Base-by-base conservation (phyloP, 495 filamentous ascomycete species). In the Aspergillus diversus region DNA sequence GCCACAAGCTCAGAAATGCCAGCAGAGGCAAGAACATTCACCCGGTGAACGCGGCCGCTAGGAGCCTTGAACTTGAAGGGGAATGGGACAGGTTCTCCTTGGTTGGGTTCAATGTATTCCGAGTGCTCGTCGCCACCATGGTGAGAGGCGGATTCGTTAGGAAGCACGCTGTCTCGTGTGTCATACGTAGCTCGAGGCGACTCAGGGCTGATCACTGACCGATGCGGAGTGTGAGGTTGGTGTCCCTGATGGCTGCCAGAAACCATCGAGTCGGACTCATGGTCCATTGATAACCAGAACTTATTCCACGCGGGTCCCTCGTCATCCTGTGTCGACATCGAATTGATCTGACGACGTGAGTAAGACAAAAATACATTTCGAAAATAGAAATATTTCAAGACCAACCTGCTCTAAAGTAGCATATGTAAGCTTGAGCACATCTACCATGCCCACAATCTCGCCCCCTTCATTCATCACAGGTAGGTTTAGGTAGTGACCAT, bases 11-110 rank as follows among this genome's bases (percentile, higher is more conserved):
- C 89, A 42, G 81, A 86, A 62, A 99, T 86, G 59, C 95, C 95
- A 51, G 89, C 85, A 46, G 89, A 84, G 11, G 92, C 88, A 63
- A 88, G 77, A 5, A 97, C 89, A 70, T 97, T 95, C 8, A 98
- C 81, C 43, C 96, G 87, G 75, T 98, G 96, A 32, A 98, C 93
- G 46, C 95, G 90, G 47, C 96, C 95, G 73, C 92, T 95, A 15
- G 96, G 95, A 5, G 95, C 93, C 80, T 99, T 98, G 85, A 99
- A 99, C 75, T 99, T 99, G 87, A 99, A 98, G 31, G 93, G 86
- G 78, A 98, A 99, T 0, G 95, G 91, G 11, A 81, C 72, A 57
- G 92, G 90, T 70, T 89, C 87, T 0, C 83, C 77, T 21, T 85
- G 70, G 8, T 80, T 66, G 32, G 83, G 82, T 3, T 82, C 80